Percentiles rank a stretch among this genome's conserved stretches.
Conservation (phyloP, 129 eudicot genomes). For the Lactuca saligna region DNA sequence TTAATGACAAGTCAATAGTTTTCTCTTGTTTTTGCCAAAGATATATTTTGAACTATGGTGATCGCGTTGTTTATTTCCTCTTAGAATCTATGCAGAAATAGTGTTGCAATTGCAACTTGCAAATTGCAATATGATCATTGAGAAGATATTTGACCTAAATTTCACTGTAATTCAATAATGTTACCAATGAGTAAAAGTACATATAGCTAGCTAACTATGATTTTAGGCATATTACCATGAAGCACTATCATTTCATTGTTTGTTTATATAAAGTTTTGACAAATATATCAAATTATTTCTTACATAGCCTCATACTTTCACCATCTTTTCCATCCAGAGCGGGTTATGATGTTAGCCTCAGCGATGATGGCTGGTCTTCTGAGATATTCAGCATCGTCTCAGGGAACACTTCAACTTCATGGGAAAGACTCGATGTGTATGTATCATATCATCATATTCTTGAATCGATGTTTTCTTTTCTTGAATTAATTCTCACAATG, state of each 20-base stretch:
- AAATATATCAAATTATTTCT: not conserved
- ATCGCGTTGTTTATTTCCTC: too few species aligned
- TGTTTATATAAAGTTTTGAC: slow-evolving; percentile 4
- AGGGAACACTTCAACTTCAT: slow-evolving; percentile 76
- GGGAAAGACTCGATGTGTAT: slow-evolving; percentile 98
- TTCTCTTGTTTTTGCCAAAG: not conserved
- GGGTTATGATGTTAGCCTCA: slow-evolving; percentile 82
- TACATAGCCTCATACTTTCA: slow-evolving; percentile 12
- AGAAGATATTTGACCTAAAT: too few species aligned
- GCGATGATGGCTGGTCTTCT: slow-evolving; percentile 74
- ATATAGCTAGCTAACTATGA: too few species aligned
- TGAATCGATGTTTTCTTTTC: not conserved
- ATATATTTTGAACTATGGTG: too few species aligned
- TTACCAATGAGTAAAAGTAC: not conserved
- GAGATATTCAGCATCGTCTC: slow-evolving; percentile 54
- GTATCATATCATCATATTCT: slow-evolving; percentile 26
- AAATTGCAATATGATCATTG: too few species aligned
- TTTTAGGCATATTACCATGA: not conserved
- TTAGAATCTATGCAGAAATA: too few species aligned
- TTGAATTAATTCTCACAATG: slow-evolving; percentile 5
- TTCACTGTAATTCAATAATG: too few species aligned
- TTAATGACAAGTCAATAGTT: not conserved
- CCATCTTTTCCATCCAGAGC: slow-evolving; percentile 47
- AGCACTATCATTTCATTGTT: not conserved
- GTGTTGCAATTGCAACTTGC: too few species aligned